These are phyloP conservation scores for Lentinus brumalis DNA, from an alignment of 768 basidiomycete species.

Conservation along the genomic window DNA sequence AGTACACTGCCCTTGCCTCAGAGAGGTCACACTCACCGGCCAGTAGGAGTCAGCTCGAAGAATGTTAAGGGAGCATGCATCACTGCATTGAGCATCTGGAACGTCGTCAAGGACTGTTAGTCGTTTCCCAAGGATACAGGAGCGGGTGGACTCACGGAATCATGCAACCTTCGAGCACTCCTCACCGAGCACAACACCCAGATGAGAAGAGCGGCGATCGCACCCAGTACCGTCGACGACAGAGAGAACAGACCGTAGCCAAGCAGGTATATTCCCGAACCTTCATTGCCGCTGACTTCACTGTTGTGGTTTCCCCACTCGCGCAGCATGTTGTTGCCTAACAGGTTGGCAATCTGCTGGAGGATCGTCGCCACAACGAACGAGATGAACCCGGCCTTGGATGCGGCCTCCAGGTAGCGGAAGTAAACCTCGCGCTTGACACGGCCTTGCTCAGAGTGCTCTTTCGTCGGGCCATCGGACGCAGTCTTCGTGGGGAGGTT, in stretches of 20 bases:
- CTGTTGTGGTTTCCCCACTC: conserved; percentile 83
- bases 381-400: conserved; percentile 62
- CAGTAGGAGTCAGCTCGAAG: conserved; percentile 88
- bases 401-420: conserved; percentile 80
- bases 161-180: conserved; percentile 76
- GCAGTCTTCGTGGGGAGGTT: conserved; percentile 41
- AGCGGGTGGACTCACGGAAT: conserved; percentile 50
- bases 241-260: conserved; percentile 72
- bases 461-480: conserved; percentile 56
- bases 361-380: conserved; percentile 55
- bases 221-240: conserved; percentile 53
- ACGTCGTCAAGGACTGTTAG: conserved; percentile 3
- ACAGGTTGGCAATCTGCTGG: conserved; percentile 62
- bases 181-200: conserved; percentile 78
- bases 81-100: conserved; percentile 75
- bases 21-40: conserved; percentile 50
- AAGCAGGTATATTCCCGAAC: conserved; percentile 59
- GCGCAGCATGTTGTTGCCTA: conserved; percentile 68
- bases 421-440: conserved; percentile 79
- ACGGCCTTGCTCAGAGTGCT: conserved; percentile 77
- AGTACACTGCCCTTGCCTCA: background rate
- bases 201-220: conserved; percentile 61
- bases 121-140: background rate
- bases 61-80: conserved; percentile 84
- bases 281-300: conserved; percentile 54